Evolutionary conservation across 2,329 filamentous ascomycete genomes (phyloP).

Genomic region (Cordyceps cicadae): DNA sequence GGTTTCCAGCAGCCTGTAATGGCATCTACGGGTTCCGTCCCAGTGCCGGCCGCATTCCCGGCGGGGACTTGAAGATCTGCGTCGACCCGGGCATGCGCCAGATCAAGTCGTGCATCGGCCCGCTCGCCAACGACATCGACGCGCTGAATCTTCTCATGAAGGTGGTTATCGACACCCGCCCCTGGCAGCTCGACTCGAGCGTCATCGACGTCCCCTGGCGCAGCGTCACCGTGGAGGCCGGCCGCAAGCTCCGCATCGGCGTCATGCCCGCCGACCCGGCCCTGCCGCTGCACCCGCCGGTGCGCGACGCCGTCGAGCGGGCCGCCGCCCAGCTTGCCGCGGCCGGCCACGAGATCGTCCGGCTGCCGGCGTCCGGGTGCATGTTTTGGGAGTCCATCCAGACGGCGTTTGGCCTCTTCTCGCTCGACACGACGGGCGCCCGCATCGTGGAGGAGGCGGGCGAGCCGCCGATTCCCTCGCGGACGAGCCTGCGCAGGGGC

Average conservation of each 20-base stretch:
- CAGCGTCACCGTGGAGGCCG: slow-evolving; percentile 14
- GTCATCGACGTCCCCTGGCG: slow-evolving; percentile 39
- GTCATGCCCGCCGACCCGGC: slow-evolving; percentile 37
- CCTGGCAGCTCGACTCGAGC: slow-evolving; percentile 37
- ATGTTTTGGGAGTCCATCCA: slow-evolving; percentile 11
- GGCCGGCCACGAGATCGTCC: slow-evolving; percentile 37
- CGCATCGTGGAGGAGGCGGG: slow-evolving; percentile 7
- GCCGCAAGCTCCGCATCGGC: slow-evolving; percentile 35
- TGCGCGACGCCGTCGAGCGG: slow-evolving; percentile 34
- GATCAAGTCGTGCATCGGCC: slow-evolving; percentile 33
- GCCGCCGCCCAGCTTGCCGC: slow-evolving; percentile 30
- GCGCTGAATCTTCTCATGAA: slow-evolving; percentile 34
- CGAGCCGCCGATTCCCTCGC: slow-evolving; percentile 12
- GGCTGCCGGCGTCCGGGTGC: slow-evolving; percentile 21
- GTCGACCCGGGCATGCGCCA: slow-evolving; percentile 14
- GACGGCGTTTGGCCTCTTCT: not conserved
- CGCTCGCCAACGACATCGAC: slow-evolving; percentile 31
- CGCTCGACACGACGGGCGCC: not conserved
- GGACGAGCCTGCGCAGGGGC: not conserved
- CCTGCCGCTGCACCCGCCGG: slow-evolving; percentile 42
- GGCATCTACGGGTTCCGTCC: slow-evolving; percentile 49
- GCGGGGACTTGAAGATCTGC: slow-evolving; percentile 12
- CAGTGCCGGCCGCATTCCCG: slow-evolving; percentile 48
- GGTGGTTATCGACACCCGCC: slow-evolving; percentile 28
- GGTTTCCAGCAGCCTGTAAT: slow-evolving; percentile 43